A percentile compares a stretch with the other conserved stretches of the same genome.
These are phyloP conservation scores for Penicillium parvum DNA, from an alignment of 495 filamentous ascomycete genomes.

Conservation along the genomic window DNA sequence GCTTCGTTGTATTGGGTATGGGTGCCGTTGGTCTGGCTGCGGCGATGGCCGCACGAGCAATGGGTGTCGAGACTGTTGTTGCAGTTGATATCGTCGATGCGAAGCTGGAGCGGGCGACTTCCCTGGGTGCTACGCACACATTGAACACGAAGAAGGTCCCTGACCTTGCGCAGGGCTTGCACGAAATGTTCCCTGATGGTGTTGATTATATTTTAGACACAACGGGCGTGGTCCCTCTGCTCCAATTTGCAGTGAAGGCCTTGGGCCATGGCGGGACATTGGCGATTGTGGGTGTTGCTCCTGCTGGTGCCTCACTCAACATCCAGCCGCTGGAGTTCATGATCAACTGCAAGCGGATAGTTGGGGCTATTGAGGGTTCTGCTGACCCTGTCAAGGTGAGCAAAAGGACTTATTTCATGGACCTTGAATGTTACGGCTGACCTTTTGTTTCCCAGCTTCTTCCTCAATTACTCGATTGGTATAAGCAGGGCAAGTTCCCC, in stretches of 20 bases:
- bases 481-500: constrained; percentile 40
- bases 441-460: constrained; percentile 10
- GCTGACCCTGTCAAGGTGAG: constrained; percentile 25
- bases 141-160: constrained; percentile 27
- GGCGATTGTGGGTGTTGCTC: constrained; percentile 42
- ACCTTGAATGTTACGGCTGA: not conserved
- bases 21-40: constrained; percentile 44
- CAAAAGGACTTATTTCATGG: not conserved
- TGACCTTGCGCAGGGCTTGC: constrained; percentile 25
- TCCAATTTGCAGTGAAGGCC: constrained; percentile 28
- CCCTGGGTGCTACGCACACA: constrained; percentile 40
- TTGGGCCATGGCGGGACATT: constrained; percentile 34
- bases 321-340: constrained; percentile 26
- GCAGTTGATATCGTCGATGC: constrained; percentile 41
- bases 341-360: constrained; percentile 23
- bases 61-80: constrained; percentile 28
- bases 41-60: constrained; percentile 26
- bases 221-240: constrained; percentile 31
- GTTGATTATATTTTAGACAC: constrained; percentile 39
- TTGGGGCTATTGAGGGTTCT: constrained; percentile 29
- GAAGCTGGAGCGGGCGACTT: constrained; percentile 36
- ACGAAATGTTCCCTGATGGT: constrained; percentile 26
- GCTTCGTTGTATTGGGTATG: constrained; percentile 36
- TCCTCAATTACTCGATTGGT: constrained; percentile 35
- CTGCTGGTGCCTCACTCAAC: constrained; percentile 25